These are phyloP conservation scores for Penicillium roqueforti DNA, from an alignment of 495 filamentous ascomycete genomes.

Conservation along the genomic window DNA sequence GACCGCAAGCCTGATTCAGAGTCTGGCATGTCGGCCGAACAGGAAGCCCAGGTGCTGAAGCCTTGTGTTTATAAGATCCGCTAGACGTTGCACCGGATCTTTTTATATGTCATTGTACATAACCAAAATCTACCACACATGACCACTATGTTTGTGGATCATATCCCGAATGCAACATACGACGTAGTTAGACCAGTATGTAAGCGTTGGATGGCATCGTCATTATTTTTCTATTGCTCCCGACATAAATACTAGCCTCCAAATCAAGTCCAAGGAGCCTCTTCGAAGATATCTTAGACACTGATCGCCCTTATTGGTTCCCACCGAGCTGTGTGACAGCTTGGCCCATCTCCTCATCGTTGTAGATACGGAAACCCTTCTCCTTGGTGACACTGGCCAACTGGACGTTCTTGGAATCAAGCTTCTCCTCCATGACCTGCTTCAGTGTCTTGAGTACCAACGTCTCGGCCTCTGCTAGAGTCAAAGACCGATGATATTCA, in stretches of 20 bases:
- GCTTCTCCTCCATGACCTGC: constrained; percentile 99
- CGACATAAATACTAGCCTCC: constrained; percentile 16
- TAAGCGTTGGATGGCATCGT: constrained; percentile 8
- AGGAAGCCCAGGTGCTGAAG: constrained; percentile 74
- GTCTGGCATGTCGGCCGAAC: constrained; percentile 44
- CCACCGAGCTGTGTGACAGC: constrained; percentile 70
- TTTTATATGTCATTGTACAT: constrained; percentile 4
- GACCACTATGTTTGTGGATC: neutral
- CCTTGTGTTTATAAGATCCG: constrained; percentile 96
- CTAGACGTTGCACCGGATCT: constrained; percentile 32
- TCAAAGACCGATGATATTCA: constrained; percentile 96
- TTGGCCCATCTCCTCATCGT: constrained; percentile 89
- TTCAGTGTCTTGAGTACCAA: constrained; percentile 97
- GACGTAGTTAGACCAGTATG: neutral
- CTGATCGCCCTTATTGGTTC: constrained; percentile 36
- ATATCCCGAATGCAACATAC: too few species aligned
- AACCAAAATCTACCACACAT: neutral
- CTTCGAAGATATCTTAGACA: constrained; percentile 2
- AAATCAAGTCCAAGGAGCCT: neutral
- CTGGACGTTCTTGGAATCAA: constrained; percentile 97
- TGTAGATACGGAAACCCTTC: constrained; percentile 96
- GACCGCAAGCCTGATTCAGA: constrained; percentile 51
- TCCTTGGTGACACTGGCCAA: constrained; percentile 96
- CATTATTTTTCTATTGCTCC: constrained; percentile 30
- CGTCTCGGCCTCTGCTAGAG: constrained; percentile 87